Conservation (phyloP, 768 basidiomycete genomes). For the Crassisporium funariophilum region DNA sequence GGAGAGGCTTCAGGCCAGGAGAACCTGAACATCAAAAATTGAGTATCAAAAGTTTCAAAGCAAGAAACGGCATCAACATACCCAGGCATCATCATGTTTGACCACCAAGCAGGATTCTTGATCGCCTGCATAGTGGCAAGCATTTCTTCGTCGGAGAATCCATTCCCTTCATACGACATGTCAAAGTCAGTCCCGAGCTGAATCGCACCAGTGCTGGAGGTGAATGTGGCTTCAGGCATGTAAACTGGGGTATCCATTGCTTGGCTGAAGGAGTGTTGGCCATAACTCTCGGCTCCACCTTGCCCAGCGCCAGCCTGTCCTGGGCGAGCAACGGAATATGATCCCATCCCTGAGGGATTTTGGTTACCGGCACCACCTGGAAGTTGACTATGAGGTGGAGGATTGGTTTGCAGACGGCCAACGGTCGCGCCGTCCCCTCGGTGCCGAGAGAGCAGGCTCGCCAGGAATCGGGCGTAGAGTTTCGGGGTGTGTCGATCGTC, state of each 20-base stretch:
- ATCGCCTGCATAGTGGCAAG: constrained; percentile 75
- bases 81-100: constrained; percentile 88
- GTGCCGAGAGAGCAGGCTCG: constrained; percentile 67
- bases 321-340: not conserved
- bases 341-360: no score
- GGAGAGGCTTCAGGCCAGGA: constrained; percentile 40
- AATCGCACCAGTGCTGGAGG: constrained; percentile 41
- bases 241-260: constrained; percentile 42
- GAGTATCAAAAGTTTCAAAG: not conserved
- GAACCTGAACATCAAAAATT: constrained; percentile 27
- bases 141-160: constrained; percentile 55
- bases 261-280: not conserved
- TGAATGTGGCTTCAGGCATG: constrained; percentile 49
- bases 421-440: constrained; percentile 67
- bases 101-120: constrained; percentile 74
- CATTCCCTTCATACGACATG: constrained; percentile 31
- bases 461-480: constrained; percentile 79
- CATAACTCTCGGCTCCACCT: not conserved
- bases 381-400: constrained; percentile 42
- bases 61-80: constrained; percentile 27
- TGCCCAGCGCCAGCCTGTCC: not conserved
- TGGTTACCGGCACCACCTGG: not conserved
- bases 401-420: constrained; percentile 54
- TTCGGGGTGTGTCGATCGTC: constrained; percentile 83
- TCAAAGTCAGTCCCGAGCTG: constrained; percentile 46